Evolutionary conservation across 768 basidiomycete species (phyloP).

Genomic region (Boletus tylopilopsis): DNA sequence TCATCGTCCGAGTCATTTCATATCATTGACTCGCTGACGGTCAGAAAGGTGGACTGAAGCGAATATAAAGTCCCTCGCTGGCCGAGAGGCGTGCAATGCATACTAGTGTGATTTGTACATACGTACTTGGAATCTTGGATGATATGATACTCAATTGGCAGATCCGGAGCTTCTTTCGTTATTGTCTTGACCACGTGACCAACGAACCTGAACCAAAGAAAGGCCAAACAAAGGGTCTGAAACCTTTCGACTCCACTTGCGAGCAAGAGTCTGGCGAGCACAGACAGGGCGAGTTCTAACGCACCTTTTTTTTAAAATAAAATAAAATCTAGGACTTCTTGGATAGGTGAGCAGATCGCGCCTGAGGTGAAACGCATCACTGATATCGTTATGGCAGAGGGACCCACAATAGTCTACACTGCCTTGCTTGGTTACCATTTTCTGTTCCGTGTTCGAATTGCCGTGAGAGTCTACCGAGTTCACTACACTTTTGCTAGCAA

Average conservation of each 20-base stretch:
- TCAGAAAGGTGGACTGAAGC: constrained; percentile 26
- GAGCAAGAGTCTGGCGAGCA: background rate
- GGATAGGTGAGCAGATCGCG: constrained; percentile 12
- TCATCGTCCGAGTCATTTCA: constrained; percentile 55
- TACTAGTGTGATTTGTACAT: background rate
- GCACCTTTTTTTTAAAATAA: background rate
- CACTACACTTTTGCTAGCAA: background rate
- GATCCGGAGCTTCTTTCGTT: no score
- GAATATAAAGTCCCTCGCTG: constrained; percentile 14
- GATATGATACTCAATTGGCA: background rate
- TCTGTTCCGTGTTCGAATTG: constrained; percentile 39
- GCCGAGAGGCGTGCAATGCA: constrained; percentile 15
- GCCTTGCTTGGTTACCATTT: constrained; percentile 39
- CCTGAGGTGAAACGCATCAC: constrained; percentile 2
- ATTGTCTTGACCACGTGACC: constrained; percentile 30
- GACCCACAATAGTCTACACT: constrained; percentile 52
- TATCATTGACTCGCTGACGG: constrained; percentile 1
- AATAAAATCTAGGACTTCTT: constrained; percentile 13
- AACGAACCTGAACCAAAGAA: constrained; percentile 54
- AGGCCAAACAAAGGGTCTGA: constrained; percentile 31
- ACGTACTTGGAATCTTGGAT: background rate
- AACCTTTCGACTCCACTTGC: constrained; percentile 7
- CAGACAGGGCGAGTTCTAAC: constrained; percentile 14
- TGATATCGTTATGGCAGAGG: constrained; percentile 37
- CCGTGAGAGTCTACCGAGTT: constrained; percentile 20